Evolutionary conservation across 371 early-diverging fungal genomes (phyloP).

Genomic region (Zychaea mexicana): DNA sequence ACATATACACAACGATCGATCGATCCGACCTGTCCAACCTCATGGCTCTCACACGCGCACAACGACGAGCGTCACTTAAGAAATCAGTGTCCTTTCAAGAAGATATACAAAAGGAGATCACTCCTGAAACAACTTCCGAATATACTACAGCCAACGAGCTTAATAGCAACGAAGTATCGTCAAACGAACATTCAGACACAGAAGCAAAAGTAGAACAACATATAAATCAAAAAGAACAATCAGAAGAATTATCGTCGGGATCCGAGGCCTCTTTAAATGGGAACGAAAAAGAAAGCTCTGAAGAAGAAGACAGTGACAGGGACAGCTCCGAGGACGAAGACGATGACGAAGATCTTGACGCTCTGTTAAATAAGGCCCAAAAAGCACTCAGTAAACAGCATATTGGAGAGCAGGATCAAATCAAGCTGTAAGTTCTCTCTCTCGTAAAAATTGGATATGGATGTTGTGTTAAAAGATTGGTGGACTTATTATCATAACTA

Average conservation of each 20-base stretch:
- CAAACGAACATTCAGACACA: neutral
- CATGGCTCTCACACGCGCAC: neutral
- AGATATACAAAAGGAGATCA: neutral
- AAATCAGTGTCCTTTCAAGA: neutral
- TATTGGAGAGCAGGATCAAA: conserved; percentile 14
- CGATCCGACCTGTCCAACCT: neutral
- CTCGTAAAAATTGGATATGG: no score
- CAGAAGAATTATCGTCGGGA: neutral
- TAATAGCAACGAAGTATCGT: neutral
- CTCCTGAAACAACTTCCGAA: neutral
- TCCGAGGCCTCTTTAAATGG: neutral
- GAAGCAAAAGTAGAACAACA: neutral
- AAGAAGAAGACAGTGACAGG: conserved; percentile 6
- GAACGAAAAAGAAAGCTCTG: neutral
- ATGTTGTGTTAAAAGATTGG: no score
- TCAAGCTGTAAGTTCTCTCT: conserved; percentile 24
- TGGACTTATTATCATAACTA: no score
- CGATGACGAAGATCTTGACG: conserved; percentile 50
- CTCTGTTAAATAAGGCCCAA: conserved; percentile 51
- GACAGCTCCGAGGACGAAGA: conserved; percentile 15
- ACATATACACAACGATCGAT: neutral
- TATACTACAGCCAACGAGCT: neutral
- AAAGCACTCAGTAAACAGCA: conserved; percentile 39
- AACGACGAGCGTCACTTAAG: neutral
- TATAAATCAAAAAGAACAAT: neutral